Evolutionary conservation across 169 alveolate species (phyloP).

Genomic region (Babesia divergens): DNA sequence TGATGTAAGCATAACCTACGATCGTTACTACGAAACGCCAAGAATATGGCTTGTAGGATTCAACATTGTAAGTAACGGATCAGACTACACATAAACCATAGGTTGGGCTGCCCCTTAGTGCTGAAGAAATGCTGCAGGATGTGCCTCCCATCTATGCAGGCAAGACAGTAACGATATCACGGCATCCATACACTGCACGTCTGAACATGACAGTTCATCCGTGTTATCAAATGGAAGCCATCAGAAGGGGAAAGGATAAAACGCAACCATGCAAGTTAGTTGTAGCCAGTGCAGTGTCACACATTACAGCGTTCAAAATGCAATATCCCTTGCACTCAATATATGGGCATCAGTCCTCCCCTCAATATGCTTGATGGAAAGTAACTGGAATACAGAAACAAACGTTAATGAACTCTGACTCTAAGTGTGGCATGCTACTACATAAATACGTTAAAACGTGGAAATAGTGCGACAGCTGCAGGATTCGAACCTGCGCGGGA

Average conservation of each 20-base stretch:
- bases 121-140: constrained; percentile 56
- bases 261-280: not conserved
- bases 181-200: constrained; percentile 50
- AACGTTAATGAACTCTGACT: not conserved
- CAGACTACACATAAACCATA: not conserved
- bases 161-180: constrained; percentile 35
- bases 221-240: constrained; percentile 57
- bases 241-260: not conserved
- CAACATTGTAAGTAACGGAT: constrained; percentile 9
- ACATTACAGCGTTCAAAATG: constrained; percentile 12
- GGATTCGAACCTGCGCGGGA: constrained; percentile 96
- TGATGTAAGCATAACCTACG: constrained; percentile 56
- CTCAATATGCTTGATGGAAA: not conserved
- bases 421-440: not conserved
- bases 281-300: too few relatives aligned
- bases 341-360: constrained; percentile 47
- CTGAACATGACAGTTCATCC: constrained; percentile 57
- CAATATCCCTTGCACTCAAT: constrained; percentile 7
- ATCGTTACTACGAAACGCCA: constrained; percentile 56
- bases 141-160: constrained; percentile 61
- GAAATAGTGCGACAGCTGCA: constrained; percentile 86
- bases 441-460: not conserved
- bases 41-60: constrained; percentile 62
- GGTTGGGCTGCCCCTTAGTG: constrained; percentile 50
- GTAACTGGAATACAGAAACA: not conserved